Conservation (phyloP, 345 rosid species). For the Adansonia digitata region DNA sequence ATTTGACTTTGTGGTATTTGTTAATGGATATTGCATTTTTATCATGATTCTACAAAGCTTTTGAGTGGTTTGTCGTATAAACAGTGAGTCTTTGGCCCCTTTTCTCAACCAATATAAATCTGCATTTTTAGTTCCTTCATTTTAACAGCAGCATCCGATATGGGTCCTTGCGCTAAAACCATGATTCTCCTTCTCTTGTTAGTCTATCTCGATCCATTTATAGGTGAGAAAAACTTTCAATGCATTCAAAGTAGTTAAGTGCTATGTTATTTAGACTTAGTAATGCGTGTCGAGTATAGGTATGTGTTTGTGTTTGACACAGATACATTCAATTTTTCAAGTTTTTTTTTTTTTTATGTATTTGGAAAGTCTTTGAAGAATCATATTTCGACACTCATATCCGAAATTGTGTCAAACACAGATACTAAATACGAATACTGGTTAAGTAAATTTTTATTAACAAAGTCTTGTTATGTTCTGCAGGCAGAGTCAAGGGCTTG, state of each 20-base stretch:
- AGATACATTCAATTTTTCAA: too few relatives aligned
- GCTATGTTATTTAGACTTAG: too few relatives aligned
- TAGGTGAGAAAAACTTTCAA: slow-evolving; percentile 19
- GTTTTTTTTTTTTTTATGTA: too few relatives aligned
- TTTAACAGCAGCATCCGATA: neutral
- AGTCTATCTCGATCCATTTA: slow-evolving; percentile 10
- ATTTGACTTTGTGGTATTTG: slow-evolving; percentile 16
- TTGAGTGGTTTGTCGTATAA: slow-evolving; percentile 28
- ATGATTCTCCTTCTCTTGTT: slow-evolving; percentile 20
- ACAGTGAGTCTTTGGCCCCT: slow-evolving; percentile 11
- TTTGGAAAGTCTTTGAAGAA: too few relatives aligned
- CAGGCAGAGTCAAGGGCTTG: slow-evolving; percentile 17
- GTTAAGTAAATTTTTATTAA: too few relatives aligned
- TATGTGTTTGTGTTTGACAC: too few relatives aligned
- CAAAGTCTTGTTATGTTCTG: neutral
- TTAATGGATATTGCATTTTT: slow-evolving; percentile 22
- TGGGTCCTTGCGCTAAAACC: slow-evolving; percentile 22
- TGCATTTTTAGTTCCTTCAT: neutral
- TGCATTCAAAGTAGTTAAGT: neutral
- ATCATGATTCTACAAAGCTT: slow-evolving; percentile 23
- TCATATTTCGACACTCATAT: too few relatives aligned
- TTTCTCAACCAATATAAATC: slow-evolving; percentile 29
- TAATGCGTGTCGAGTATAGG: too few relatives aligned
- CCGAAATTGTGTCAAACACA: too few relatives aligned
- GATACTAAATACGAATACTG: too few relatives aligned